Base-by-base conservation (phyloP, 805 yeast species). In the Wickerhamiella alocasiicola region DNA sequence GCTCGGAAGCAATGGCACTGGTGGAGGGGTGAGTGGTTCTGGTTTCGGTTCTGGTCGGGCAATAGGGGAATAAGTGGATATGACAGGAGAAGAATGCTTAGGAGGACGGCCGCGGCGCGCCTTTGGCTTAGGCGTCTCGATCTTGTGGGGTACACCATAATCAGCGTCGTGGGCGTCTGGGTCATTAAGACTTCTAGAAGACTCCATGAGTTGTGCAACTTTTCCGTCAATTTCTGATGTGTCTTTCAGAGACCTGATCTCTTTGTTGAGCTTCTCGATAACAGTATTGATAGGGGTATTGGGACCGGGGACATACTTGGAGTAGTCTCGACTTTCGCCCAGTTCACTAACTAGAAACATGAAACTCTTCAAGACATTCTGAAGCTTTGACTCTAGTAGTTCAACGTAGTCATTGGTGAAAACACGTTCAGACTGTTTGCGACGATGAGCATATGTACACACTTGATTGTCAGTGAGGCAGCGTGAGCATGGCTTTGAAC, bases 381-480 rank as follows among this genome's bases (percentile, higher is more conserved):
- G 36, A 15, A 41, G 31, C 13, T 35, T 34, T 25, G 30, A 18
- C 29, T 41, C 43, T 13, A 41, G 25, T 28, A 34, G 13, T 28
- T 34, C 43, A 6, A 41, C 43, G 21, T 41, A 41, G 11, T 33
- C 43, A 7, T 23, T 29, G 27, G 35, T 35, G 12, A 41, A 35
- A 4, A 35, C 39, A 3, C 39, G 29, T 24, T 34, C 43, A n/a
- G 24, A n/a, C 5, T 41, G 39, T 26, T 33, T 33, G 18, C 36
- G 18, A 19, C 36, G 34, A 20, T 41, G 43, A 12, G 43, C 31
- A 21, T 34, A 41, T 21, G 43, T 41, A 33, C 43, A 41, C 6
- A 34, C 39, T 17, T 35, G 43, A 26, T 41, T 28, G 16, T 35
- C 39, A 11, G 39, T 16, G 5, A n/a, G 30, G 34, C 43, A 41